A percentile compares a stretch with the other conserved stretches of the same genome.
These are phyloP conservation scores for Pythium diclinum DNA, from an alignment of 352 stramenopile genomes.

Conservation along the genomic window DNA sequence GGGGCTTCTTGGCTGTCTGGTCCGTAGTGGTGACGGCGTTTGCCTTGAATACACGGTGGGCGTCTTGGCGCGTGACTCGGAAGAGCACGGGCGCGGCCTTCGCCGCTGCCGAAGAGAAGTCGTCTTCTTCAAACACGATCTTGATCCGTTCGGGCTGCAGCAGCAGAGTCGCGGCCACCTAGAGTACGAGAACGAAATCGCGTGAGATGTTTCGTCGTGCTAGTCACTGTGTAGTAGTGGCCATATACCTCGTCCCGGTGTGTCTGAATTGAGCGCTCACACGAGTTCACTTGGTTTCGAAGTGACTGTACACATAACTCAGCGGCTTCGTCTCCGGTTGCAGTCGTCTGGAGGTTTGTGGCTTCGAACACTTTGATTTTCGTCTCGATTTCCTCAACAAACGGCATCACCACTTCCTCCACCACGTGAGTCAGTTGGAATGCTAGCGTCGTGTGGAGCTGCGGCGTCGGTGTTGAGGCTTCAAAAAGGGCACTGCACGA, in stretches of 20 bases:
- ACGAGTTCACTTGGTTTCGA: not conserved
- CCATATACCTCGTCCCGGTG: not conserved
- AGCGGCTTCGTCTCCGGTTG: not conserved
- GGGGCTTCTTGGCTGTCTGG: not conserved
- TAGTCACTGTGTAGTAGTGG: not conserved
- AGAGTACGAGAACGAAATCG: not conserved
- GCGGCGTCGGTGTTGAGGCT: not conserved
- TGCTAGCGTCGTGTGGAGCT: not conserved
- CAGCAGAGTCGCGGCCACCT: constrained; percentile 31
- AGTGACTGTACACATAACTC: not conserved
- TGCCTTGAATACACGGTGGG: constrained; percentile 39
- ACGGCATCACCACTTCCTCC: not conserved
- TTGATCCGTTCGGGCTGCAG: constrained; percentile 36
- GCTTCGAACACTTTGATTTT: not conserved
- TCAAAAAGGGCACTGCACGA: not conserved
- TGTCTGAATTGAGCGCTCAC: not conserved
- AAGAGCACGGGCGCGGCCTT: constrained; percentile 29
- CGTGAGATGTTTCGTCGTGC: too few species aligned
- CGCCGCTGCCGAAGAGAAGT: constrained; percentile 4
- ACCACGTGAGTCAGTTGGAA: not conserved
- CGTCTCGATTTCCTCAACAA: not conserved
- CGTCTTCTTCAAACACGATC: constrained; percentile 37
- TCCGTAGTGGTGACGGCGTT: constrained; percentile 1
- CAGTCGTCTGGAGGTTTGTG: not conserved
- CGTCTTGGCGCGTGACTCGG: constrained; percentile 41